A percentile compares a stretch with the other conserved stretches of the same genome.
phyloP scores from a whole-genome alignment of 2,329 filamentous ascomycete species.

The Fusarium cyanostomum region DNA sequence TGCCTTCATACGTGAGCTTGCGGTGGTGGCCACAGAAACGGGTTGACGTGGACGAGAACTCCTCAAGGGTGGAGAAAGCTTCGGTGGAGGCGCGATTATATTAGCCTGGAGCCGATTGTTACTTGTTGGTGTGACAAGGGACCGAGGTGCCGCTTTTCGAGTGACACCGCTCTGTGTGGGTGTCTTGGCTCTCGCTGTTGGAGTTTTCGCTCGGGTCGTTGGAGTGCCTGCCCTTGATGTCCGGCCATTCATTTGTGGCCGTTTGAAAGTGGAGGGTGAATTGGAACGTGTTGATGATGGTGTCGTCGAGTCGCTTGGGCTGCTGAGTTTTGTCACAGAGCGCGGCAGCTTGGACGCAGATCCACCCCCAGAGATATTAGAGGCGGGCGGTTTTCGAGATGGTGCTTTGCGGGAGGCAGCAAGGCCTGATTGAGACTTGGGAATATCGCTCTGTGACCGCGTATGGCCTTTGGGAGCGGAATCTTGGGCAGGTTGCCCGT shows the following conservation, averaged over 20 bases:
- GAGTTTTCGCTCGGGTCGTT: slow-evolving; percentile 52
- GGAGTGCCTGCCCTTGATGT: slow-evolving; percentile 51
- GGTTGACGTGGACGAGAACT: slow-evolving; percentile 85
- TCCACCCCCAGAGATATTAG: slow-evolving; percentile 40
- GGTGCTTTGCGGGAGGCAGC: slow-evolving; percentile 48
- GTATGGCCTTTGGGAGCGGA: slow-evolving; percentile 49
- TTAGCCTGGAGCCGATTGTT: slow-evolving; percentile 75
- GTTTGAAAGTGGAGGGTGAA: slow-evolving; percentile 61
- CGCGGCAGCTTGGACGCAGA: slow-evolving; percentile 57
- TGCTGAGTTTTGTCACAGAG: slow-evolving; percentile 57
- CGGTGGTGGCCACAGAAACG: slow-evolving; percentile 78
- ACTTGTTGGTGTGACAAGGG: slow-evolving; percentile 59
- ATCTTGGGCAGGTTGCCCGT: slow-evolving; percentile 33
- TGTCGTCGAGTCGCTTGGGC: slow-evolving; percentile 58
- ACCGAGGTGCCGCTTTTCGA: slow-evolving; percentile 54
- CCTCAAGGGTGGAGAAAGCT: slow-evolving; percentile 79
- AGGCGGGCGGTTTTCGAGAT: slow-evolving; percentile 32
- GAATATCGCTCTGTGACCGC: slow-evolving; percentile 70
- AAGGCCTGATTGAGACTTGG: slow-evolving; percentile 48
- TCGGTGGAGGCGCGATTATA: slow-evolving; percentile 74
- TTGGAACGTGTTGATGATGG: slow-evolving; percentile 64
- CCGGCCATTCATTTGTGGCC: slow-evolving; percentile 54
- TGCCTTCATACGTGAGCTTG: slow-evolving; percentile 73
- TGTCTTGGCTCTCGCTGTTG: slow-evolving; percentile 55
- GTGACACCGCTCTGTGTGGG: slow-evolving; percentile 49